Base-by-base conservation (phyloP, 2,329 filamentous ascomycete species). In the Curvularia hawaiiensis region DNA sequence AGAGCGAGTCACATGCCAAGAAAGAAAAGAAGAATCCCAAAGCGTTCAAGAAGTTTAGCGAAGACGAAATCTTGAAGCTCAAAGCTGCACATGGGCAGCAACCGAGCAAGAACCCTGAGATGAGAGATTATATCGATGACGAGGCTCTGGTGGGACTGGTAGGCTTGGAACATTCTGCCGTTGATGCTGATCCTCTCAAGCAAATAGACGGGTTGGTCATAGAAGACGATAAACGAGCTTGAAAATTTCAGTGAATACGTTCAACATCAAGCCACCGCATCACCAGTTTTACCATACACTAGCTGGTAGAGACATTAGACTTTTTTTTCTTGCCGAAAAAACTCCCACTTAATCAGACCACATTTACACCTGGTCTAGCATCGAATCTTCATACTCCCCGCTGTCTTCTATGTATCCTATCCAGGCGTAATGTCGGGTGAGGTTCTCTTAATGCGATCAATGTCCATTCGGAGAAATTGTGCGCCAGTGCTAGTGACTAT, bases 21-120 rank as follows among this genome's bases (percentile, higher is more conserved):
- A 58, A 56, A 14, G 65, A 62, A 26, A 72, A 64, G 59, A 75
- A 74, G 63, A 75, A 75, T 24, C 67, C 70, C 14, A 71, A 68
- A 30, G 67, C 68, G 3, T 75, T 67, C 39, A 68, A 60, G n/a
- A 67, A 67, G 47, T 67, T 70, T 22, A 64, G 68, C 12, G 70
- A 64, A 18, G 62, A 65, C 12, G 63, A 66, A 35, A 67, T 70
- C 10, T 50, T 66, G 8, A 62, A 66, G 50, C 56, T 75, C 12
- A 69, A 65, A 44, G 70, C 64, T 10, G 63, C 66, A 10, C 73
- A 74, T 58, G 69, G 69, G 2, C 69, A 75, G 57, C 70, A 70
- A 56, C 67, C 67, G 18, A 67, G 66, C 9, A 54, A 48, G 49
- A 72, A 70, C 38, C 62, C 66, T 8, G 64, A 64, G 47, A 66